Evolutionary conservation across 768 basidiomycete genomes (phyloP).

Genomic region (Boletellus emodensis): DNA sequence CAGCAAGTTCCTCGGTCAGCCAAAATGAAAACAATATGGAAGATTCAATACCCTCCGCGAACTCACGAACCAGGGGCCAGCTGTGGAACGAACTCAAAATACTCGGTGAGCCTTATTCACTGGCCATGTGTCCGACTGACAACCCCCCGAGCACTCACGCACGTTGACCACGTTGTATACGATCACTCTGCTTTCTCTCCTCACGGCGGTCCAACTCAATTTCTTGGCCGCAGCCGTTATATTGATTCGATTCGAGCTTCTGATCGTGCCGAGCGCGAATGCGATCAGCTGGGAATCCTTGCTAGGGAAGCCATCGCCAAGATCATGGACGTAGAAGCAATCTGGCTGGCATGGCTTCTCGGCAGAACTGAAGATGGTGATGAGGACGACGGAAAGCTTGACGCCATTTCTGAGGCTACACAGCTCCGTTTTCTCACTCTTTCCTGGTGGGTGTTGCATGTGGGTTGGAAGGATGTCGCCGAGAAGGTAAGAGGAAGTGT

Average conservation of each 20-base stretch:
- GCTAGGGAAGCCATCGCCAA: slow-evolving; percentile 23
- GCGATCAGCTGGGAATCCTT: slow-evolving; percentile 34
- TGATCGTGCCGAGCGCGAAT: slow-evolving; percentile 56
- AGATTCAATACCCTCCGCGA: slow-evolving; percentile 8
- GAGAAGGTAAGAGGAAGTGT: slow-evolving; percentile 70
- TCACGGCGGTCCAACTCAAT: slow-evolving; percentile 83
- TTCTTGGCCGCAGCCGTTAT: slow-evolving; percentile 81
- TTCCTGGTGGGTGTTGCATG: slow-evolving; percentile 90
- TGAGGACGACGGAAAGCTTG: slow-evolving; percentile 27
- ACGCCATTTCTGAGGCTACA: slow-evolving; percentile 56
- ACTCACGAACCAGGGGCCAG: slow-evolving; percentile 63
- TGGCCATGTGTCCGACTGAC: not conserved
- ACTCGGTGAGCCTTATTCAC: no score
- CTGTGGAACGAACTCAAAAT: slow-evolving; percentile 70
- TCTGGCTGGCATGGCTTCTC: slow-evolving; percentile 22
- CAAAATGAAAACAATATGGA: slow-evolving; percentile 6
- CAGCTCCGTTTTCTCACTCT: slow-evolving; percentile 75
- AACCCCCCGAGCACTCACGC: slow-evolving; percentile 67
- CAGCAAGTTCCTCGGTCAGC: slow-evolving; percentile 35
- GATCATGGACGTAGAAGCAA: slow-evolving; percentile 24
- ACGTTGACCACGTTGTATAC: slow-evolving; percentile 51
- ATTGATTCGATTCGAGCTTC: slow-evolving; percentile 60
- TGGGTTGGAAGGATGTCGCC: slow-evolving; percentile 85
- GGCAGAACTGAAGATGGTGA: slow-evolving; percentile 25
- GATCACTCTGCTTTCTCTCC: slow-evolving; percentile 51